Conservation (phyloP, 805 yeast species). For the Pichia californica region DNA sequence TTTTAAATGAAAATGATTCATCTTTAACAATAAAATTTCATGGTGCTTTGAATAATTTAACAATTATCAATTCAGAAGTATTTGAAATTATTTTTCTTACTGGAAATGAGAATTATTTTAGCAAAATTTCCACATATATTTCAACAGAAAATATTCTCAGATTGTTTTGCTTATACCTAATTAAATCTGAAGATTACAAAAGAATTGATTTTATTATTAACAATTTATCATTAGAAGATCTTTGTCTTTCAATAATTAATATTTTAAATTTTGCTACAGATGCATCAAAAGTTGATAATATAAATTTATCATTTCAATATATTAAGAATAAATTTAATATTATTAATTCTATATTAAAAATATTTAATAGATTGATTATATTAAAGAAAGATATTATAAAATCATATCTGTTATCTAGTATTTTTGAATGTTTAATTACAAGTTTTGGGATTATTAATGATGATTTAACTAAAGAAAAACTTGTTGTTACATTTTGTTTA, state of each 20-base stretch:
- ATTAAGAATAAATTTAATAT: conserved; percentile 22
- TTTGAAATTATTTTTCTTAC: conserved; percentile 17
- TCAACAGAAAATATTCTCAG: conserved; percentile 26
- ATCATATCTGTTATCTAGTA: conserved; percentile 15
- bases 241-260: conserved; percentile 20
- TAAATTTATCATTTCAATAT: conserved; percentile 26
- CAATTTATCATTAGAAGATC: conserved; percentile 18
- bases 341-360: conserved; percentile 17
- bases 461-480: conserved; percentile 6
- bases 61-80: conserved; percentile 19
- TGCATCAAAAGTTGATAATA: conserved; percentile 23
- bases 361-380: conserved; percentile 11
- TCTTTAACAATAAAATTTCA: conserved; percentile 18
- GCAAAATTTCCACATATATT: conserved; percentile 14
- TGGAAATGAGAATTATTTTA: conserved; percentile 10
- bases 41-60: conserved; percentile 19
- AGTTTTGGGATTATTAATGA: conserved; percentile 20
- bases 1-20: conserved; percentile 8
- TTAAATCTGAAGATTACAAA: conserved; percentile 3
- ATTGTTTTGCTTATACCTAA: conserved; percentile 17
- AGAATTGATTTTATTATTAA: conserved; percentile 10
- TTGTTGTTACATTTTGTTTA: conserved; percentile 12
- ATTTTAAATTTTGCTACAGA: conserved; percentile 20
- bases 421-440: conserved; percentile 21
- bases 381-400: conserved; percentile 12